Base-by-base conservation (phyloP, 768 basidiomycete species). In the Coprinopsis strossmayeri region DNA sequence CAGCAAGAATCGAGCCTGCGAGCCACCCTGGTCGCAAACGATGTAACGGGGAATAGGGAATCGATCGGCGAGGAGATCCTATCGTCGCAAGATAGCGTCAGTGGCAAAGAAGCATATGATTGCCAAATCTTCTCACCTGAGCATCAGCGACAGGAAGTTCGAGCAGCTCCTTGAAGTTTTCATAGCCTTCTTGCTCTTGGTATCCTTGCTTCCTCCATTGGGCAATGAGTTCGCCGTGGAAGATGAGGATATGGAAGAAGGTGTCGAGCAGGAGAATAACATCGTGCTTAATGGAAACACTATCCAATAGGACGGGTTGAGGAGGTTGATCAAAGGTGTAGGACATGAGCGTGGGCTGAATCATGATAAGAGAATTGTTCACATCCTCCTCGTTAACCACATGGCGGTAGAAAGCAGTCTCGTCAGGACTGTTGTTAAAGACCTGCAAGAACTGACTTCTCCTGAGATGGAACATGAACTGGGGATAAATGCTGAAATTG, bases 171-270 rank as follows among this genome's bases (percentile, higher is more conserved):
- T 93, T 94, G 70, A 99, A 89, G 68, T 99, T 98, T 67, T 98
- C 96, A 59, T 98, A 96, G 28, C 92, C 94, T 64, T 97, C 94
- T 68, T 97, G 95, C 0, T 99, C 94, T 60, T 98, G 96, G 61
- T 98, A 99, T 0, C 93, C 94, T 10, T 91, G 89, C 67, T 98
- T 98, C 44, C 95, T 81, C 96, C 96, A 99, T 64, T 93, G 87
- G 0, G 96, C 94, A 41, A 99, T 78, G 18, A 91, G 90, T 65
- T 95, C 91, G 18, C 96, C 96, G 62, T 99, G 96, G 86, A 96
- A 98, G 66, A 99, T 98, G 59, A 98, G 85, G 57, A 98, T 96
- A 63, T 99, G 95, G 91, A 99, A 98, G 79, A 95, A 99, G 2
- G 95, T 98, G 61, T 99, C 96, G 46, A 99, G 84, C 9, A 99